These are phyloP conservation scores for Tetragonia tetragonoides DNA, from an alignment of 148 eudicot species.

Conservation along the genomic window DNA sequence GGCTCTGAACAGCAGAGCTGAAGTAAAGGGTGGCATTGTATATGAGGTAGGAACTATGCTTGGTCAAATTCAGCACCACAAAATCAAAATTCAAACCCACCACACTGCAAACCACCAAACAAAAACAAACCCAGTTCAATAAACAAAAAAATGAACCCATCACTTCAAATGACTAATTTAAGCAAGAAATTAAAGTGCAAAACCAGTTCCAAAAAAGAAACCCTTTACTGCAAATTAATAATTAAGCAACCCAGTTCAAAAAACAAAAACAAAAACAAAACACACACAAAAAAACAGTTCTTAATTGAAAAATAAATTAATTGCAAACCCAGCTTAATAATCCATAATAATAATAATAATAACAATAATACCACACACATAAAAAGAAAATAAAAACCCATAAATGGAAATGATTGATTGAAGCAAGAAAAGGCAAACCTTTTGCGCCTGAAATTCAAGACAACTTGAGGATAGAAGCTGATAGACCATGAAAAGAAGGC, in stretches of 20 bases:
- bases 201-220: no score
- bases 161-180: not conserved
- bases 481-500: constrained; percentile 89
- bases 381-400: not conserved
- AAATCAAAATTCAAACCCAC: constrained; percentile 84
- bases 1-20: constrained; percentile 65
- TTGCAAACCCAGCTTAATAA: no score
- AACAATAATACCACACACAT: not conserved
- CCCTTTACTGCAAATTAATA: no score
- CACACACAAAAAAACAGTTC: no score
- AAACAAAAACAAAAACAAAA: no score
- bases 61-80: constrained; percentile 75
- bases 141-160: not conserved
- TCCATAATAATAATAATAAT: no score
- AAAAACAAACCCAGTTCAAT: not conserved
- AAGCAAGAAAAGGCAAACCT: constrained; percentile 37
- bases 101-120: constrained; percentile 46
- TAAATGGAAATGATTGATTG: not conserved
- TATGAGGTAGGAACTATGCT: constrained; percentile 70
- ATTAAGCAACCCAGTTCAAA: no score
- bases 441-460: constrained; percentile 75
- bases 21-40: constrained; percentile 87
- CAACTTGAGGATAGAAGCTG: constrained; percentile 76
- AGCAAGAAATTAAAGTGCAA: no score
- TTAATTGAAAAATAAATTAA: no score